phyloP scores from a whole-genome alignment of 163 green algal genomes.

The Scenedesmus sp. region DNA sequence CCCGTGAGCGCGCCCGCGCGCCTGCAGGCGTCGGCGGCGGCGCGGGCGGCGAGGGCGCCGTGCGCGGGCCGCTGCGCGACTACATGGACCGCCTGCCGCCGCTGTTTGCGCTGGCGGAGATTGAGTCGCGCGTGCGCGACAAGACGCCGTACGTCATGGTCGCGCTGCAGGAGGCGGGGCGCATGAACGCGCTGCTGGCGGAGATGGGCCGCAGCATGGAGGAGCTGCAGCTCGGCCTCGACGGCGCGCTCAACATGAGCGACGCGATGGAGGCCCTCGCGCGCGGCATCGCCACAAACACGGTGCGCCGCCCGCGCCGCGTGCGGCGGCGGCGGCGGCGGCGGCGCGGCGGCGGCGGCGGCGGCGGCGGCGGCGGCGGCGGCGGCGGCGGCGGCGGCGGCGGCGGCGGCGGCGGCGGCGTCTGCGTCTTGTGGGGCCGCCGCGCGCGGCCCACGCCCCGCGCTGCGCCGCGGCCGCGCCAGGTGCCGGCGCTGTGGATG shows the following conservation, averaged over 20 bases:
- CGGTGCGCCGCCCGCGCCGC: no score
- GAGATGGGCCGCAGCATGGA: slow-evolving; percentile 89
- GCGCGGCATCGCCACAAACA: slow-evolving; percentile 78
- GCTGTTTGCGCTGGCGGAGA: slow-evolving; percentile 84
- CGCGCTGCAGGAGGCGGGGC: slow-evolving; percentile 70
- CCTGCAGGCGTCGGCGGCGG: not conserved
- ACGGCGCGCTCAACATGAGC: slow-evolving; percentile 90
- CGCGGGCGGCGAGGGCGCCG: slow-evolving; percentile 45
- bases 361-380: no score
- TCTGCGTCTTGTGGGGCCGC: no score
- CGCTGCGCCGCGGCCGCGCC: no score
- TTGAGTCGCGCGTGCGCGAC: slow-evolving; percentile 83
- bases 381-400: no score
- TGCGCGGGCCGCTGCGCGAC: slow-evolving; percentile 55
- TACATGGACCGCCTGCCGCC: slow-evolving; percentile 81
- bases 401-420: no score
- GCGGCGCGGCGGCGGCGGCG: no score
- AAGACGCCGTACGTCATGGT: slow-evolving; percentile 89
- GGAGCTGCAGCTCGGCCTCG: slow-evolving; percentile 87
- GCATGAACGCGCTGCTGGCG: slow-evolving; percentile 84
- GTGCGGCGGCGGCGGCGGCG: no score
- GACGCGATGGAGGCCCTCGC: slow-evolving; percentile 86
- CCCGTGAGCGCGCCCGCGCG: no score
- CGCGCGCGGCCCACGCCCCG: no score
- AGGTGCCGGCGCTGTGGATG: slow-evolving; percentile 79